Conservation (phyloP, 2,329 filamentous ascomycete genomes). For the Microdochium trichocladiopsis region DNA sequence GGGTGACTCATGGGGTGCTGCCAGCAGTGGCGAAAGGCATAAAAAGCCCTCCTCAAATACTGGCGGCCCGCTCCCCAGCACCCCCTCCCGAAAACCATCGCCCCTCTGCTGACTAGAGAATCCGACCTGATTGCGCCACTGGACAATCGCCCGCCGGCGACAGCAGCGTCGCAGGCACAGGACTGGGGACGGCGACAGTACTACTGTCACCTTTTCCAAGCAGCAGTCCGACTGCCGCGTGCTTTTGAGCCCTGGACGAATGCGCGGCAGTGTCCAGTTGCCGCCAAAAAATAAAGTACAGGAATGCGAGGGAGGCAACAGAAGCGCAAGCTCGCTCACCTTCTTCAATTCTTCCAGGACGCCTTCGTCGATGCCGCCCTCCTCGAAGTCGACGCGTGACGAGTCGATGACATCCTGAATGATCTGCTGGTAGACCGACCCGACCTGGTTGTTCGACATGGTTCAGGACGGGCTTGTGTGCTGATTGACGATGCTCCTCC, state of each 20-base stretch:
- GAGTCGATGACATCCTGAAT: conserved; percentile 84
- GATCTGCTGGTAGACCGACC: conserved; percentile 71
- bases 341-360: conserved; percentile 81
- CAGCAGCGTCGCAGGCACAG: not conserved
- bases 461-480: no score
- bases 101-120: conserved; percentile 19
- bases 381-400: conserved; percentile 92
- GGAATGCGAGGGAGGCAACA: not conserved
- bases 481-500: no score
- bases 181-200: not conserved
- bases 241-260: not conserved
- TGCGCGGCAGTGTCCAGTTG: not conserved
- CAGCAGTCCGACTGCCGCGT: not conserved
- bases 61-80: conserved; percentile 22
- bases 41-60: conserved; percentile 50
- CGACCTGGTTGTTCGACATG: conserved; percentile 58
- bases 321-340: conserved; percentile 51
- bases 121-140: not conserved
- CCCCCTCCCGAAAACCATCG: conserved; percentile 33
- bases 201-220: not conserved
- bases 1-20: conserved; percentile 6
- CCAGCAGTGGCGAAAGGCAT: conserved; percentile 25
- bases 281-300: not conserved
- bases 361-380: conserved; percentile 82
- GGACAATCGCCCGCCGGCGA: not conserved